These are phyloP conservation scores for Pestalotiopsis sp. DNA, from an alignment of 2,329 filamentous ascomycete genomes.

Conservation along the genomic window DNA sequence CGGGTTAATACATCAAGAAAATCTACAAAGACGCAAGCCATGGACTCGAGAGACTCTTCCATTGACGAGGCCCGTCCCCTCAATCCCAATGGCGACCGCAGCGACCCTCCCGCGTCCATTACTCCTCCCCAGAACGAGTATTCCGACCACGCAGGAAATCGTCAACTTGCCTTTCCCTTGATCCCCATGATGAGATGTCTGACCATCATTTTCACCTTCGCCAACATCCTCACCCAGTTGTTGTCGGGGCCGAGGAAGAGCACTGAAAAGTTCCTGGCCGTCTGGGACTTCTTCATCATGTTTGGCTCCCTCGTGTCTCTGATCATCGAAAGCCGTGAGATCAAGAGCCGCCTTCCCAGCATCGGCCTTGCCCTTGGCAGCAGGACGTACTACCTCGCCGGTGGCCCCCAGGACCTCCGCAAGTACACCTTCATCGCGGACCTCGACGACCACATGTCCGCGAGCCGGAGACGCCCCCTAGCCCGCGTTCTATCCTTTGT, in stretches of 20 bases:
- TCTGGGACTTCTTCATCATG: conserved; percentile 1
- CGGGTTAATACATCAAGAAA: background rate
- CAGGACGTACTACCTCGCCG: conserved; percentile 11
- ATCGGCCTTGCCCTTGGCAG: conserved; percentile 8
- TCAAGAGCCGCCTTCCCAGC: background rate
- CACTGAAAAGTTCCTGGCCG: background rate
- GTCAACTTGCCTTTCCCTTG: background rate
- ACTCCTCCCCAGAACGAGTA: background rate
- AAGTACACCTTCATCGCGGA: background rate
- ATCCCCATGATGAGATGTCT: background rate
- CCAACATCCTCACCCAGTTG: conserved; percentile 5
- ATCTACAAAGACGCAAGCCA: background rate
- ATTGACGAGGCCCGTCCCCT: conserved; percentile 13
- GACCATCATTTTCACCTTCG: background rate
- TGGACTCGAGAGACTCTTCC: conserved; percentile 4
- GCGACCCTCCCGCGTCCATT: background rate
- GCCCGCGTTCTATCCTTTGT: background rate
- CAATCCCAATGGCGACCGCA: background rate
- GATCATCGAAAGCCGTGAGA: background rate
- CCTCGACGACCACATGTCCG: background rate
- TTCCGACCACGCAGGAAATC: background rate
- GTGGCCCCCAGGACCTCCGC: background rate
- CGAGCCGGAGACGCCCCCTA: background rate
- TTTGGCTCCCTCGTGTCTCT: background rate
- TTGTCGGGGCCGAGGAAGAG: background rate